Evolutionary conservation across 176 grass and related monocot genomes (phyloP).

Genomic region (Themeda triandra): DNA sequence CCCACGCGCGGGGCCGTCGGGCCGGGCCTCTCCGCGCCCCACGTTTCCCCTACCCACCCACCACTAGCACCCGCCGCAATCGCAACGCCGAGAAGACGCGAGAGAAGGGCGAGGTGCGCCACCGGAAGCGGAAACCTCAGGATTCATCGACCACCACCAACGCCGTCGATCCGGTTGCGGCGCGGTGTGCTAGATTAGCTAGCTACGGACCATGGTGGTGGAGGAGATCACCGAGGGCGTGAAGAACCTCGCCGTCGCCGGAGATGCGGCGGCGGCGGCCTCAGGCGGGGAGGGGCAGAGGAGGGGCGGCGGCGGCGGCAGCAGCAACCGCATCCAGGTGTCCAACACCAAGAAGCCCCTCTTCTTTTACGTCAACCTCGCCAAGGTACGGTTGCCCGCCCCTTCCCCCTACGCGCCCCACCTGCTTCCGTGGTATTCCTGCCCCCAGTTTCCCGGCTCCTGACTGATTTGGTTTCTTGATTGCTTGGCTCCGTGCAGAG

Average conservation of each 20-base stretch:
- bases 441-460: background rate
- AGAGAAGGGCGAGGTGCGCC: background rate
- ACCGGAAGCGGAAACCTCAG: background rate
- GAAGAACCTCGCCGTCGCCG: slow-evolving; percentile 36
- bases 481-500: slow-evolving; percentile 43
- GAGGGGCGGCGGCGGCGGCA: slow-evolving; percentile 28
- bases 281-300: slow-evolving; percentile 17
- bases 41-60: too few species aligned
- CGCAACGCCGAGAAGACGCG: background rate
- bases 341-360: slow-evolving; percentile 95
- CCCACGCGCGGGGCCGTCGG: too few species aligned
- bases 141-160: background rate
- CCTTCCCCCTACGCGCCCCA: background rate
- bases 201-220: slow-evolving; percentile 22
- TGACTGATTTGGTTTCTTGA: background rate
- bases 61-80: background rate
- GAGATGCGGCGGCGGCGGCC: slow-evolving; percentile 4
- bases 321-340: slow-evolving; percentile 86
- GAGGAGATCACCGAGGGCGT: slow-evolving; percentile 83
- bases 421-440: background rate
- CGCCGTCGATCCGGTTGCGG: background rate
- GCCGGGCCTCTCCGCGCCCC: too few species aligned
- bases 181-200: background rate
- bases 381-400: slow-evolving; percentile 45
- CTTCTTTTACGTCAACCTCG: slow-evolving; percentile 96